Conservation (phyloP, 2,329 filamentous ascomycete genomes). For the Neonectria hederae region DNA sequence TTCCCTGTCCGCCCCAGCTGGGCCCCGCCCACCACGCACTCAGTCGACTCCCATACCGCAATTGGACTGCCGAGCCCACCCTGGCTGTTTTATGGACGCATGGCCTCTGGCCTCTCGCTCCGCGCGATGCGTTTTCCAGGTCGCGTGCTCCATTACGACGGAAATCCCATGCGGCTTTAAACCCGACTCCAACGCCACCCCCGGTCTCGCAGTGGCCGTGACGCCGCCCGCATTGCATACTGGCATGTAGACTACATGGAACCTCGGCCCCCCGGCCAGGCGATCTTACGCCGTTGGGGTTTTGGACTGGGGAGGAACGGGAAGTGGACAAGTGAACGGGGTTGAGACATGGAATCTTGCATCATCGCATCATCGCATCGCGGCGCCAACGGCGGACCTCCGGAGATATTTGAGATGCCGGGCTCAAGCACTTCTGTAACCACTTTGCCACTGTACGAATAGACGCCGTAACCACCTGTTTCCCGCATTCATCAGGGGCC, state of each 20-base stretch:
- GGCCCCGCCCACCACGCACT: slow-evolving; percentile 23
- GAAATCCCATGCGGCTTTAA: slow-evolving; percentile 6
- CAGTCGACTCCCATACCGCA: slow-evolving; percentile 6
- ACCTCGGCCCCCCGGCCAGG: background rate
- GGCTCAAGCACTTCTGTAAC: no score
- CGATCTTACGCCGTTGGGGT: background rate
- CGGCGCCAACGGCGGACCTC: background rate
- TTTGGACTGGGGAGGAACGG: background rate
- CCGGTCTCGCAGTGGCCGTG: background rate
- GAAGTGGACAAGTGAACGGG: background rate
- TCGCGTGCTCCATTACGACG: slow-evolving; percentile 20
- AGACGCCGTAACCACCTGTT: background rate
- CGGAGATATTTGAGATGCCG: background rate
- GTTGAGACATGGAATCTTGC: background rate
- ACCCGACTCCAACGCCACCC: background rate
- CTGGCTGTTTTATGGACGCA: slow-evolving; percentile 14
- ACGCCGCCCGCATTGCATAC: background rate
- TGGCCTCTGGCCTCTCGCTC: background rate
- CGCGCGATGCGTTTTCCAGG: slow-evolving; percentile 17
- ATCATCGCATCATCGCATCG: background rate
- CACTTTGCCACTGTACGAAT: no score
- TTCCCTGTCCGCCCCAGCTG: slow-evolving; percentile 12
- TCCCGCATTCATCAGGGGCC: background rate
- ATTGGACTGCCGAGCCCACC: slow-evolving; percentile 36
- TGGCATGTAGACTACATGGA: no score